Base-by-base conservation (phyloP, 768 basidiomycete genomes). In the Paxillus involutus region DNA sequence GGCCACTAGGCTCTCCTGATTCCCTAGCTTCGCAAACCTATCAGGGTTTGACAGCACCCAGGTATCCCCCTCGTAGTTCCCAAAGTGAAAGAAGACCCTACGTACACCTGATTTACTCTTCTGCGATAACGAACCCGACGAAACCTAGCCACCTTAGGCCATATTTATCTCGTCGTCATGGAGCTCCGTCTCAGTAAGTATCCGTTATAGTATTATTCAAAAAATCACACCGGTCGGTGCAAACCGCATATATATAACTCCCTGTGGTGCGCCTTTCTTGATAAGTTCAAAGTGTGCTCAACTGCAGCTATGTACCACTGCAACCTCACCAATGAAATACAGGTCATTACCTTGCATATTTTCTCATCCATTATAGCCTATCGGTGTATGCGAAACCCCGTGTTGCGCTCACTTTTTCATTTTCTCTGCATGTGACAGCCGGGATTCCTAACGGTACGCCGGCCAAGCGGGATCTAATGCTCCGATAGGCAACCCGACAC, bases 41-140 rank as follows among this genome's bases (percentile, higher is more conserved):
- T 26, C 26, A 3, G 55, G 52, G 63, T 63, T 66, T 66, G 65
- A 67, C 65, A 65, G 62, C 49, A 56, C 52, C 29, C 51, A 67
- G 55, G 46, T 55, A 49, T 62, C 60, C 46, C 52, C 58, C 56
- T 62, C 29, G 52, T 52, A 26, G 46, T 47, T 52, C 51, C 63
- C 43, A 60, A 54, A 58, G 56, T 47, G 45, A 62, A 53, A 56
- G 36, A 30, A 32, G 42, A 17, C 48, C 63, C 53, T 30, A 48
- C 35, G 33, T 48, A 52, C 44, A 24, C 59, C 35, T 11, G 48
- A 53, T 52, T 41, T 42, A 50, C 53, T 58, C 36, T 43, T 37
- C 32, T 56, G 39, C 26, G 55, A 67, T 57, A 57, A 53, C 58
- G 43, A 56, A 39, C 55, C 30, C 19, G 33, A 44, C 37, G 9